These are phyloP conservation scores for Alternaria viburni DNA, from an alignment of 2,329 filamentous ascomycete genomes.

Conservation along the genomic window DNA sequence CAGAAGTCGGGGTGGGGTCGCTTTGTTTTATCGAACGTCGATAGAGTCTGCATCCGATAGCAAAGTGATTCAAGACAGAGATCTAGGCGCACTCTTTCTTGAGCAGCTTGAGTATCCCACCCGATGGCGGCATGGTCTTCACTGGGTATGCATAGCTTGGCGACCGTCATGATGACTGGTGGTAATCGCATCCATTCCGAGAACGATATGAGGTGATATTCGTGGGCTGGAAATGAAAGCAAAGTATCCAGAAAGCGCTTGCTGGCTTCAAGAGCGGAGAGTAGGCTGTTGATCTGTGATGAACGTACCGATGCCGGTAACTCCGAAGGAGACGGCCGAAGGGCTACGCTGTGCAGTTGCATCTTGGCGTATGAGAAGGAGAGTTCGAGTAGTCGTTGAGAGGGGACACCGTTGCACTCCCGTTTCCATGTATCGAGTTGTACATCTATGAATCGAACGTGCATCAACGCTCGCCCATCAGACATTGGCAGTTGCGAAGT, in stretches of 20 bases:
- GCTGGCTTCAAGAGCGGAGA: slow-evolving; percentile 64
- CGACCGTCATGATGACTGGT: slow-evolving; percentile 34
- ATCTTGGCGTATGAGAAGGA: slow-evolving; percentile 37
- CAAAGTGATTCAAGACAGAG: slow-evolving; percentile 42
- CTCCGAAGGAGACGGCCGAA: slow-evolving; percentile 20
- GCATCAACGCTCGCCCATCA: slow-evolving; percentile 37
- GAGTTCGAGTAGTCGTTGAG: slow-evolving; percentile 32
- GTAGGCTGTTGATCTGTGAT: slow-evolving; percentile 31
- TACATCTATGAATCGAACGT: slow-evolving; percentile 35
- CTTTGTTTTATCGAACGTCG: slow-evolving; percentile 31
- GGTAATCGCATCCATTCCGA: slow-evolving; percentile 45
- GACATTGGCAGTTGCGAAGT: slow-evolving; percentile 28
- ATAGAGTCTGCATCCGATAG: slow-evolving; percentile 40
- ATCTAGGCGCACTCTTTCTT: slow-evolving; percentile 40
- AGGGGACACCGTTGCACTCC: slow-evolving; percentile 12
- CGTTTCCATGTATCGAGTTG: slow-evolving; percentile 37
- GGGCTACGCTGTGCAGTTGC: slow-evolving; percentile 33
- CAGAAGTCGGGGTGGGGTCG: slow-evolving; percentile 41
- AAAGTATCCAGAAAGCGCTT: slow-evolving; percentile 72
- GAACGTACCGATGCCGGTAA: slow-evolving; percentile 4
- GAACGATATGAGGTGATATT: slow-evolving; percentile 42
- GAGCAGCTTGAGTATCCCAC: slow-evolving; percentile 43
- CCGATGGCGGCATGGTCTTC: slow-evolving; percentile 27
- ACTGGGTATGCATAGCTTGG: slow-evolving; percentile 38
- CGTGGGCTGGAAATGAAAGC: slow-evolving; percentile 70